Evolutionary conservation across 192 early-diverging fungal genomes (phyloP), one percentile per base, ranked within the genome.

Genomic region (Coemansia sp.): DNA sequence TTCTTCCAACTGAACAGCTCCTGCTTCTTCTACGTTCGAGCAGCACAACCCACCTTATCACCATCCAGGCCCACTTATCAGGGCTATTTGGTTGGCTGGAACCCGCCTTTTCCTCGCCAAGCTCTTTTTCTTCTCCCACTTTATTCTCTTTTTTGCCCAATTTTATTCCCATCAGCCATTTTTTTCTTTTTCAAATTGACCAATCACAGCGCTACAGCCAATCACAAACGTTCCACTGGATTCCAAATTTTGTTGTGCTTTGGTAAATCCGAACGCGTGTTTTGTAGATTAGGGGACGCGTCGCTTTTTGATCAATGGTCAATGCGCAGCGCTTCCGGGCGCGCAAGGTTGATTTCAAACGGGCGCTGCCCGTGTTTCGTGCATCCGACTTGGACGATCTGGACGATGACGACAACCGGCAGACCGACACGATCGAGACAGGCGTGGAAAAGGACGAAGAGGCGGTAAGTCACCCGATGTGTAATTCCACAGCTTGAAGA

Each of bases 391-490:
- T 93, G 20, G 86, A 85, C 26, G 94, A 96, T 76, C 81, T 96
- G 31, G 86, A 90, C 47, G 91, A 92, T 57, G 83, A 87, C n/a
- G 83, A 85, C 51, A 84, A 87, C 55, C 89, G 73, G 23, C 78
- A 75, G 25, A 61, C 67, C 18, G 78, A 74, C 25, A 62, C 61
- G 31, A 81, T 81, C 50, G 91, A 91, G 55, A 99, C 94, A 10
- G 96, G 96, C 63, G 96, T 98, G 5, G 95, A 97, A 66, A 97
- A 98, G 73, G 96, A 96, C 65, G 96, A 98, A 79, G 96, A 98
- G 70, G 66, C 73, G 38, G 88, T 79, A 72, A 70, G 66, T 34
- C 31, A 9, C 31, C 6, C 6, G 21, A 21, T 34, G 25, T 26
- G 25, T 2, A 26, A 26, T 21, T 21, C 21, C 21, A 26, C 25